Evolutionary conservation across 1,139 yeast species (phyloP).

Genomic region (Geotrichum restrictum): DNA sequence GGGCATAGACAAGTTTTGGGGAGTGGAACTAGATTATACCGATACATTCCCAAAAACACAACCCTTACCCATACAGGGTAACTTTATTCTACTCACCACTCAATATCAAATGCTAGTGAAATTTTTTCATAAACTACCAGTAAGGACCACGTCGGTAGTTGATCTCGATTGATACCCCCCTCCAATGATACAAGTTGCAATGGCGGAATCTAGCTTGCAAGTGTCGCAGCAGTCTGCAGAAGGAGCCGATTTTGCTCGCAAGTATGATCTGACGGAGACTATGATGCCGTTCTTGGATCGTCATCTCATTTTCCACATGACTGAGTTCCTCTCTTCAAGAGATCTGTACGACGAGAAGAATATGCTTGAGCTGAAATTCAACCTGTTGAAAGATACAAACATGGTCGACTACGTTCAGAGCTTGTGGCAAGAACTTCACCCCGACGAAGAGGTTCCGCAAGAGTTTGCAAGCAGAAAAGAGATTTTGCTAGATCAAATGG

Average conservation of each 20-base stretch:
- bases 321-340: slow-evolving; percentile 47
- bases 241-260: slow-evolving; percentile 22
- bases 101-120: neutral
- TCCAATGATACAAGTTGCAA: neutral
- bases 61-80: slow-evolving; percentile 14
- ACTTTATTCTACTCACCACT: slow-evolving; percentile 4
- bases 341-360: slow-evolving; percentile 45
- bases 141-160: neutral
- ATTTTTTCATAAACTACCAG: slow-evolving; percentile 4
- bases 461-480: slow-evolving; percentile 43
- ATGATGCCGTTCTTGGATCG: slow-evolving; percentile 55
- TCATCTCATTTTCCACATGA: slow-evolving; percentile 51
- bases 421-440: slow-evolving; percentile 43
- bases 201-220: slow-evolving; percentile 1
- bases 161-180: neutral
- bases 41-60: too few species aligned
- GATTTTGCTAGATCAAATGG: slow-evolving; percentile 41
- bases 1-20: too few species aligned
- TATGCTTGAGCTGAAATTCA: slow-evolving; percentile 47
- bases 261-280: slow-evolving; percentile 51
- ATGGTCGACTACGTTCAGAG: slow-evolving; percentile 50
- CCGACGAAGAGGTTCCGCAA: slow-evolving; percentile 39
- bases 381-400: slow-evolving; percentile 52
- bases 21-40: too few species aligned
- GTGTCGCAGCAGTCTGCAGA: slow-evolving; percentile 9